These are phyloP conservation scores for Metschnikowia koreensis DNA, from an alignment of 805 yeast genomes.

Conservation along the genomic window DNA sequence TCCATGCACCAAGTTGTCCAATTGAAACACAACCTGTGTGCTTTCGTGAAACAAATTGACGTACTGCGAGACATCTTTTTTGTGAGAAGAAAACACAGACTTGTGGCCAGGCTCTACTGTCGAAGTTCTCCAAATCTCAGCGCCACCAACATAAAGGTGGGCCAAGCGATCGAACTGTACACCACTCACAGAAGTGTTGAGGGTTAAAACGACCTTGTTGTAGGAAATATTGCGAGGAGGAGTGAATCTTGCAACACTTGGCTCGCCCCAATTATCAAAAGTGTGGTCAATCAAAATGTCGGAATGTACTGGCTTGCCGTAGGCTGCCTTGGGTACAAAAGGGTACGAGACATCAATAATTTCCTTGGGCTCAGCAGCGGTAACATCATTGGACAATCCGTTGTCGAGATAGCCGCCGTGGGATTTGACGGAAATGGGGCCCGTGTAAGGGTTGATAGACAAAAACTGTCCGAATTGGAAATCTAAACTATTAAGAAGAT, in stretches of 20 bases:
- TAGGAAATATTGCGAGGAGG: conserved; percentile 46
- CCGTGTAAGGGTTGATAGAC: neutral
- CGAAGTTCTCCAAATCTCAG: conserved; percentile 73
- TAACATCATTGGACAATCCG: neutral
- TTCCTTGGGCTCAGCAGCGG: conserved; percentile 11
- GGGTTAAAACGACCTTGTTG: conserved; percentile 52
- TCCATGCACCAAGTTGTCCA: conserved; percentile 57
- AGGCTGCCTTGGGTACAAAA: conserved; percentile 19
- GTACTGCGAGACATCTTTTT: conserved; percentile 66
- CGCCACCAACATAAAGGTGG: conserved; percentile 59
- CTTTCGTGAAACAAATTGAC: conserved; percentile 47
- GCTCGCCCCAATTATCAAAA: conserved; percentile 64
- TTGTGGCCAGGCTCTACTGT: conserved; percentile 60
- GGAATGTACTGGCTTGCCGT: conserved; percentile 38
- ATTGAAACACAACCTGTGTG: conserved; percentile 49
- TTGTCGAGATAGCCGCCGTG: conserved; percentile 8
- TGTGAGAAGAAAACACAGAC: conserved; percentile 45
- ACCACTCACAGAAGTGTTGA: conserved; percentile 57
- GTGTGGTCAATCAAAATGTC: conserved; percentile 42
- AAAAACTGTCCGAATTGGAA: neutral
- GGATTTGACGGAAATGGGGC: neutral
- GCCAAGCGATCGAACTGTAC: conserved; percentile 61
- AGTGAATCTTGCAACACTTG: conserved; percentile 39
- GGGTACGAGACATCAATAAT: conserved; percentile 30
- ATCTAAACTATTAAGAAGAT: neutral